Conservation (phyloP, 73 alveolate genomes). For the Blepharisma japonicum region DNA sequence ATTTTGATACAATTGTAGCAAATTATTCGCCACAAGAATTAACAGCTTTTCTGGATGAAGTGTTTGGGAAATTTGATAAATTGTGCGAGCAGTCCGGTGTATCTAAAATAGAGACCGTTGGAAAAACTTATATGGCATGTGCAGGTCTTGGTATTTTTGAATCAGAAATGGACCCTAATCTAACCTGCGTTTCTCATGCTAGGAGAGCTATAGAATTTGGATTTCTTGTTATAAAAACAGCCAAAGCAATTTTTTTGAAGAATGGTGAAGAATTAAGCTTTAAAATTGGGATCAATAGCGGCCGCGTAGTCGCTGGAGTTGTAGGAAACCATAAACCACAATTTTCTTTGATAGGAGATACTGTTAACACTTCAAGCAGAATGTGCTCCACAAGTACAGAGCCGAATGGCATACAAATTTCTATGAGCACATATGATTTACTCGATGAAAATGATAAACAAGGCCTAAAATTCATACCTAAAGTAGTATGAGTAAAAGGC, state of each 20-base stretch:
- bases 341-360: constrained; percentile 94
- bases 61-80: constrained; percentile 46
- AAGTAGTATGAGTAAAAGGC: constrained; percentile 51
- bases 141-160: constrained; percentile 37
- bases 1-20: constrained; percentile 44
- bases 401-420: constrained; percentile 46
- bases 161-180: constrained; percentile 26
- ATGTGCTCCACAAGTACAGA: constrained; percentile 61
- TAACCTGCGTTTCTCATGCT: constrained; percentile 20
- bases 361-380: constrained; percentile 95
- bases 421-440: neutral
- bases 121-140: constrained; percentile 62
- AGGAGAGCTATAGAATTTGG: constrained; percentile 21
- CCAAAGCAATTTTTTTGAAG: neutral
- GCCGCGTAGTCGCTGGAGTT: constrained; percentile 95
- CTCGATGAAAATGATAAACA: neutral
- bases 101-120: constrained; percentile 55
- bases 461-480: constrained; percentile 12
- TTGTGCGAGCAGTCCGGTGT: constrained; percentile 39
- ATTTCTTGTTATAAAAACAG: neutral
- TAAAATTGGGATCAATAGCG: constrained; percentile 95
- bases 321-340: constrained; percentile 97
- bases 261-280: constrained; percentile 51
- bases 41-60: constrained; percentile 38
- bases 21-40: constrained; percentile 36